Evolutionary conservation across 345 rosid genomes (phyloP).

Genomic region (Durio zibethinus): DNA sequence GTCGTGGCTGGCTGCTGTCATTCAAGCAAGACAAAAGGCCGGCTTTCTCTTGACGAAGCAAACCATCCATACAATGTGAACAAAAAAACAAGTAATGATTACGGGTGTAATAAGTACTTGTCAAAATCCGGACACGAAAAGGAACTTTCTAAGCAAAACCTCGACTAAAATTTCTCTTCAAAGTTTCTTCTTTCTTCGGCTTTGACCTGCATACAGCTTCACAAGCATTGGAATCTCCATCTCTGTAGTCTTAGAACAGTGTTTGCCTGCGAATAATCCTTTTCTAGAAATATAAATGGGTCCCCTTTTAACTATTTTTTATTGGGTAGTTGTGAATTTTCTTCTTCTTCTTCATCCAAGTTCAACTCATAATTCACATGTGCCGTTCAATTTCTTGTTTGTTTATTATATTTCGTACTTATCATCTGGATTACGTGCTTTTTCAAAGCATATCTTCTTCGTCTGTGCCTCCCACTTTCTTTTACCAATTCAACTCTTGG

Average conservation of each 20-base stretch:
- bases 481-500: constrained; percentile 21
- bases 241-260: not conserved
- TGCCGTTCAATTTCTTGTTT: constrained; percentile 6
- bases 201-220: not conserved
- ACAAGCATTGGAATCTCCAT: not conserved
- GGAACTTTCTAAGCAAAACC: not conserved
- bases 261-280: not conserved
- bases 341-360: not conserved
- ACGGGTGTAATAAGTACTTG: no score
- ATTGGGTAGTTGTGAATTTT: not conserved
- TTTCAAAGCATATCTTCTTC: constrained; percentile 8
- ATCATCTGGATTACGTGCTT: not conserved
- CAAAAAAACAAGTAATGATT: not conserved
- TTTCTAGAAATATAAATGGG: not conserved
- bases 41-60: not conserved
- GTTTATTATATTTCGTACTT: not conserved
- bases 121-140: not conserved
- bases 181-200: not conserved
- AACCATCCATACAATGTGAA: not conserved
- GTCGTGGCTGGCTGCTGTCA: not conserved
- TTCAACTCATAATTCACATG: constrained; percentile 11
- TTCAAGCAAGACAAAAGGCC: not conserved
- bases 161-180: not conserved
- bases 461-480: constrained; percentile 23
- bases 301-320: not conserved